Evolutionary conservation across 2,329 filamentous ascomycete genomes (phyloP).

Genomic region (Exutisphaerella laricina): DNA sequence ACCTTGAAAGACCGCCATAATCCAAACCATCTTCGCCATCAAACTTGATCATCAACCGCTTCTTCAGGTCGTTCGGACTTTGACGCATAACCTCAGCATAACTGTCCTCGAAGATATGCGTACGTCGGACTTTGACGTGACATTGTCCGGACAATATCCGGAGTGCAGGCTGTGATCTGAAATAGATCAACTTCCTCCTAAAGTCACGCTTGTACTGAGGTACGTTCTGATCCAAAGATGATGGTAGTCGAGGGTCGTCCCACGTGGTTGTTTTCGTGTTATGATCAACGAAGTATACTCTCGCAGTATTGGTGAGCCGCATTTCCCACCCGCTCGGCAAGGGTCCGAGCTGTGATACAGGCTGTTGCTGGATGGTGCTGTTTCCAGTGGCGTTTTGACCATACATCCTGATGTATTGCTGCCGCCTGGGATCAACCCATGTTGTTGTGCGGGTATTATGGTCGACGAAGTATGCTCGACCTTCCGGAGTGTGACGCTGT

Average conservation of each 20-base stretch:
- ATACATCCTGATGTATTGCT: conserved; percentile 99
- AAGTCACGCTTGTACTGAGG: conserved; percentile 99
- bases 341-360: conserved; percentile 91
- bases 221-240: conserved; percentile 94
- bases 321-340: conserved; percentile 98
- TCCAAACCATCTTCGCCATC: conserved; percentile 97
- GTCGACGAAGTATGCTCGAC: conserved; percentile 93
- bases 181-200: conserved; percentile 95
- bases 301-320: conserved; percentile 94
- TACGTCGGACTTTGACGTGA: conserved; percentile 93
- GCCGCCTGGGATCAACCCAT: conserved; percentile 94
- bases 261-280: conserved; percentile 99
- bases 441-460: conserved; percentile 98
- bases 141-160: conserved; percentile 94
- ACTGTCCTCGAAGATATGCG: conserved; percentile 97
- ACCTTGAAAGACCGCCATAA: conserved; percentile 89
- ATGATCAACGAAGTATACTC: conserved; percentile 98
- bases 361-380: conserved; percentile 92
- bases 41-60: conserved; percentile 99
- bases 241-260: conserved; percentile 93
- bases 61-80: conserved; percentile 92
- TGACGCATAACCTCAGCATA: conserved; percentile 98
- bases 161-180: conserved; percentile 94
- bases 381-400: conserved; percentile 70
- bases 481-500: conserved; percentile 90